Evolutionary conservation across 2,329 filamentous ascomycete species (phyloP).

Genomic region (Alternaria novae-zelandiae): DNA sequence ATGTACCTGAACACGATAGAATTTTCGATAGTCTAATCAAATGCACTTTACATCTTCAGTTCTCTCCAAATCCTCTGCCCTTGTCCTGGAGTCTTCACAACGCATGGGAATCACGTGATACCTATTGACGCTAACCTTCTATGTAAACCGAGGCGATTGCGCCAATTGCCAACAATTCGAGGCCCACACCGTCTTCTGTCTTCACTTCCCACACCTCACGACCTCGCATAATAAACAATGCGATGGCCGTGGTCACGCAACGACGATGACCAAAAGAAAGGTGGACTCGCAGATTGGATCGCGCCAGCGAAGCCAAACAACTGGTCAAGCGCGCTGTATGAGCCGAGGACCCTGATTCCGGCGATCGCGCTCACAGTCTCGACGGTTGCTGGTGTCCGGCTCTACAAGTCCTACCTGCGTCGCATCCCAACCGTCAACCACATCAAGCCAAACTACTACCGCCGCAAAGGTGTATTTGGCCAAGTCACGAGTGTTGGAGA

Average conservation of each 20-base stretch:
- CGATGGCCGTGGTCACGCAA: slow-evolving; percentile 51
- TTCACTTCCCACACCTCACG: slow-evolving; percentile 13
- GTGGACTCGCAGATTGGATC: slow-evolving; percentile 33
- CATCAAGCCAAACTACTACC: slow-evolving; percentile 77
- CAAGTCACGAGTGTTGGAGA: slow-evolving; percentile 93
- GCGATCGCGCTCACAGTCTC: slow-evolving; percentile 63
- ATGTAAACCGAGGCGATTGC: background rate
- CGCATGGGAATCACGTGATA: background rate
- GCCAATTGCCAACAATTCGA: background rate
- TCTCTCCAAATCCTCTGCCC: background rate
- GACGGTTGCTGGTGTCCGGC: slow-evolving; percentile 60
- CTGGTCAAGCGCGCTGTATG: slow-evolving; percentile 63
- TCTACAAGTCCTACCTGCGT: slow-evolving; percentile 77
- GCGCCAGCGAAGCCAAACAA: slow-evolving; percentile 43
- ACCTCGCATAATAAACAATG: slow-evolving; percentile 44
- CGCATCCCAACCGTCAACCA: slow-evolving; percentile 80
- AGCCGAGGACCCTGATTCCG: slow-evolving; percentile 61
- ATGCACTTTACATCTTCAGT: background rate
- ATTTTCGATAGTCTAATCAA: background rate
- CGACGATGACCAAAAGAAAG: slow-evolving; percentile 39
- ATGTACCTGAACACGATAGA: background rate
- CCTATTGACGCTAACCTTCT: background rate
- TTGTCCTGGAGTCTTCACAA: background rate
- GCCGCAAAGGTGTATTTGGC: slow-evolving; percentile 78
- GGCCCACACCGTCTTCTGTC: slow-evolving; percentile 2